A percentile compares a stretch with the other conserved stretches of the same genome.
These are phyloP conservation scores for Lepidium aucheri DNA, from an alignment of 345 rosid species.

Conservation along the genomic window DNA sequence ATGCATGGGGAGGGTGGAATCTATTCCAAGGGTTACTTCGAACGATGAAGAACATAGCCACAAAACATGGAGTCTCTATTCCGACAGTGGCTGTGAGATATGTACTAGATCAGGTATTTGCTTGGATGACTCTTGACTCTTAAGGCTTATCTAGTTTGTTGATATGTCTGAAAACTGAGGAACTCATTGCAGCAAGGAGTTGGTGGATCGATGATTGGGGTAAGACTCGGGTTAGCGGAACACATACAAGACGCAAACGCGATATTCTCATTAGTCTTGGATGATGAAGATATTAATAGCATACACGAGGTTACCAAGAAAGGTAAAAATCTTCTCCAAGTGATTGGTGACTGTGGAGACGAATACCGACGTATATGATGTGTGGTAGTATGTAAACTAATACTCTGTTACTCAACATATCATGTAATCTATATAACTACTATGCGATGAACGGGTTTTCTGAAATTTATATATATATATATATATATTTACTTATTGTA, in stretches of 20 bases:
- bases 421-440: no score
- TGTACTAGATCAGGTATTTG: conserved; percentile 66
- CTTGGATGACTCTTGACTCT: background rate
- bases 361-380: conserved; percentile 60
- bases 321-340: conserved; percentile 70
- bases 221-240: conserved; percentile 77
- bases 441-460: no score
- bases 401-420: no score
- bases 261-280: conserved; percentile 64
- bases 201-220: conserved; percentile 94
- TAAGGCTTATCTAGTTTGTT: background rate
- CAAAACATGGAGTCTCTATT: conserved; percentile 81
- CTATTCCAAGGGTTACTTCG: conserved; percentile 65
- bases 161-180: background rate
- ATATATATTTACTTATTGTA: no score
- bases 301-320: conserved; percentile 46
- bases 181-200: conserved; percentile 55
- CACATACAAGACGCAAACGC: conserved; percentile 66
- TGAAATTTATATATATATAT: no score
- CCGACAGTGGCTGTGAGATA: conserved; percentile 86
- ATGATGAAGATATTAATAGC: conserved; percentile 68
- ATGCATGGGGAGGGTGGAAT: conserved; percentile 99
- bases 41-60: conserved; percentile 56
- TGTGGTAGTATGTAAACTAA: no score
- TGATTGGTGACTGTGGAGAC: conserved; percentile 95